These are phyloP conservation scores for Gardenia jasminoides DNA, from an alignment of 257 asterid genomes.

Conservation along the genomic window DNA sequence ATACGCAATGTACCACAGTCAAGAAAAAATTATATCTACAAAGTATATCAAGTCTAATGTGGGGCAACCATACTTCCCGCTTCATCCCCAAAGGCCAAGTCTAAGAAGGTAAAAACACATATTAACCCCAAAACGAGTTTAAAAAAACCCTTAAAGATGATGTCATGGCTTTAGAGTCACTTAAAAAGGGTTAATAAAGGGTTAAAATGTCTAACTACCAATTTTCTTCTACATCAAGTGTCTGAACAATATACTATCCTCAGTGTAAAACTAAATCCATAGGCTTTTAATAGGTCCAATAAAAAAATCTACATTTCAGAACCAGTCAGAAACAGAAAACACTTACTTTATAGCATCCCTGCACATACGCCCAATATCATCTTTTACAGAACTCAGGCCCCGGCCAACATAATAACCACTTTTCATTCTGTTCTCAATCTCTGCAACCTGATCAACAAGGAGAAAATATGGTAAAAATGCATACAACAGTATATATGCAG, in stretches of 20 bases:
- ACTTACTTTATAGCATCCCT: constrained; percentile 91
- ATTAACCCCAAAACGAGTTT: background rate
- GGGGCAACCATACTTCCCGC: background rate
- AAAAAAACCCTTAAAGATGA: background rate
- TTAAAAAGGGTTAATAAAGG: background rate
- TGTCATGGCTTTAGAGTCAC: background rate
- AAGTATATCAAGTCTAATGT: too few species aligned
- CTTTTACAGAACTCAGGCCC: constrained; percentile 82
- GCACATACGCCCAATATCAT: constrained; percentile 89
- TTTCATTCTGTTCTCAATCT: constrained; percentile 72
- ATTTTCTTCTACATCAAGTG: background rate
- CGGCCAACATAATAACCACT: constrained; percentile 81
- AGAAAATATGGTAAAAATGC: constrained; percentile 11
- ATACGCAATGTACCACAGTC: background rate
- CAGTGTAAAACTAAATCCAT: background rate
- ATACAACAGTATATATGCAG: background rate
- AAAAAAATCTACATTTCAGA: background rate
- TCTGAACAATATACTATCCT: background rate
- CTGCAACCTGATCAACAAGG: constrained; percentile 64
- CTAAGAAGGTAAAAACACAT: background rate
- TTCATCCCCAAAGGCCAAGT: background rate
- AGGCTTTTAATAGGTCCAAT: background rate
- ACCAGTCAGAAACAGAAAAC: background rate
- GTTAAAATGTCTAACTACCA: background rate
- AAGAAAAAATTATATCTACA: background rate